Conservation (phyloP, 225 moss, liverwort and hornwort genomes). For the Thuidium tamariscinum region DNA sequence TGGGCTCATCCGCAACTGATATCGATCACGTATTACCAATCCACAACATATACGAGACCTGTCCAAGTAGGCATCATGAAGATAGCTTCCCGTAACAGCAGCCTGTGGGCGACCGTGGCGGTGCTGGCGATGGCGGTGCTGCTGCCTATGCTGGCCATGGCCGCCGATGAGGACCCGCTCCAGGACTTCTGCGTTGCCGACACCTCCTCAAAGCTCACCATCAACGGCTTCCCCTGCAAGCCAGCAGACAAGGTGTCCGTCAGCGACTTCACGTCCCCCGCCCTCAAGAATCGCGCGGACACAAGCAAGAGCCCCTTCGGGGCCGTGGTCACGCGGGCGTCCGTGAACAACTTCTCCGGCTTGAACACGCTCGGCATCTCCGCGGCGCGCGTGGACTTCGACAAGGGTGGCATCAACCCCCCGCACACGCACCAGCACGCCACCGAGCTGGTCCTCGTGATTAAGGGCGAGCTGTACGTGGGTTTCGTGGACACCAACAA, state of each 20-base stretch:
- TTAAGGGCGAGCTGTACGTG: background rate
- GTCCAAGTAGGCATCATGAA: background rate
- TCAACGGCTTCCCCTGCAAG: background rate
- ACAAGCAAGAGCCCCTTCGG: background rate
- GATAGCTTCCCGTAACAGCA: background rate
- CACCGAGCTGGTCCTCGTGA: background rate
- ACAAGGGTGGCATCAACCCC: background rate
- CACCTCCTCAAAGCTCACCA: background rate
- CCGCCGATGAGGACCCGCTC: background rate
- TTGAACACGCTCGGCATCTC: background rate
- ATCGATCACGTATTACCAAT: no score
- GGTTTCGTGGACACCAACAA: background rate
- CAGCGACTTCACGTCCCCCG: background rate
- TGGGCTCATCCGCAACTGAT: no score
- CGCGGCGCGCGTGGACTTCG: background rate
- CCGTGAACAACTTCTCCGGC: background rate
- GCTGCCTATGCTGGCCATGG: background rate
- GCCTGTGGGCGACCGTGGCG: background rate
- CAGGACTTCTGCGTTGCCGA: background rate
- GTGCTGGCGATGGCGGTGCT: background rate
- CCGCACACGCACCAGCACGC: background rate
- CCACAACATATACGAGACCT: no score
- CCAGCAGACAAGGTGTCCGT: background rate
- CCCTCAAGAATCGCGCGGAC: background rate
- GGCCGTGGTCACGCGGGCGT: background rate